Percentiles rank a stretch among this genome's conserved stretches.
phyloP scores from a whole-genome alignment of 306 rosid genomes.

The Pachyrhizus erosus region DNA sequence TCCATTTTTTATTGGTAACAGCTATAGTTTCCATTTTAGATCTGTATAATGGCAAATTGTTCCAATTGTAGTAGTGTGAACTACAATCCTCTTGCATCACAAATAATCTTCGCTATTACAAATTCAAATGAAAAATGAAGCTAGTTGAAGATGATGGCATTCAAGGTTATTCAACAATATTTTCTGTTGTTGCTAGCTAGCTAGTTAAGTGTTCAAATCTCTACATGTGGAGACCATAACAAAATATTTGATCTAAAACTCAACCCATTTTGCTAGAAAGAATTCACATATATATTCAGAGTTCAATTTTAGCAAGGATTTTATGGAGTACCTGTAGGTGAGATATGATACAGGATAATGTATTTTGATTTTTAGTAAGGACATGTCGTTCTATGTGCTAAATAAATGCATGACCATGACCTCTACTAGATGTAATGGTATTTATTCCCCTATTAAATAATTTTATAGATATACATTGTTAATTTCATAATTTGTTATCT shows the following conservation, averaged over 20 bases:
- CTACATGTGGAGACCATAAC: too few relatives aligned
- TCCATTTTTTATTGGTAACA: too few relatives aligned
- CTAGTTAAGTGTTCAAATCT: too few relatives aligned
- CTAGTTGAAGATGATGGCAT: too few relatives aligned
- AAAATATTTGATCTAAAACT: background rate
- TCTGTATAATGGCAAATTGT: too few relatives aligned
- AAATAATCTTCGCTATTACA: too few relatives aligned
- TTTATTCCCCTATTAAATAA: background rate
- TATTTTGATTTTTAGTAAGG: background rate
- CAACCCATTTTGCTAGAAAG: background rate
- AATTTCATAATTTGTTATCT: conserved; percentile 27
- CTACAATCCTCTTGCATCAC: too few relatives aligned
- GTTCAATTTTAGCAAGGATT: conserved; percentile 12
- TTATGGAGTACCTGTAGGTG: background rate
- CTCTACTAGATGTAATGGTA: background rate
- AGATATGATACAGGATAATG: background rate
- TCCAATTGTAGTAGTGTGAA: too few relatives aligned
- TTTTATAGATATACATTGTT: background rate
- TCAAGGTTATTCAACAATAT: too few relatives aligned
- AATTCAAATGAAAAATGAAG: too few relatives aligned
- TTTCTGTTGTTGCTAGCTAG: too few relatives aligned
- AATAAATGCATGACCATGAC: background rate
- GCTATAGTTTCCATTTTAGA: too few relatives aligned
- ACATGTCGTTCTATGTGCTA: background rate
- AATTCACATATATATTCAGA: background rate